Percentiles rank a stretch among this genome's conserved stretches.
These are phyloP conservation scores for Mycena haematopus DNA, from an alignment of 768 basidiomycete genomes.

Conservation along the genomic window DNA sequence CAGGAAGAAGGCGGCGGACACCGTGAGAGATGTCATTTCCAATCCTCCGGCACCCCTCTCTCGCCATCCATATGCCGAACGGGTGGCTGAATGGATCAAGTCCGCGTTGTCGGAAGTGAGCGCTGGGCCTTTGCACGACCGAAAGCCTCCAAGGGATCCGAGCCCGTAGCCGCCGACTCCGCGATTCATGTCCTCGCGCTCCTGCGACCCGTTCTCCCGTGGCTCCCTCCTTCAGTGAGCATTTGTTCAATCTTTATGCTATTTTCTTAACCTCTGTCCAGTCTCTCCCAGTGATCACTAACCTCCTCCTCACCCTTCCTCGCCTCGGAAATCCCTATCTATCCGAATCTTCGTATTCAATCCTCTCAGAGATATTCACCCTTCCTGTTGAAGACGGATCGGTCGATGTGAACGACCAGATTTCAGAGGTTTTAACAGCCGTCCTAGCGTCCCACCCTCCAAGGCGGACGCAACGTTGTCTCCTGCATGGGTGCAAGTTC, in stretches of 20 bases:
- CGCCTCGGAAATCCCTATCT: constrained; percentile 89
- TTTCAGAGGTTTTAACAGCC: constrained; percentile 67
- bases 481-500: constrained; percentile 79
- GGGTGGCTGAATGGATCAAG: constrained; percentile 82
- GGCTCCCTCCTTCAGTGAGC: constrained; percentile 76
- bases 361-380: constrained; percentile 82
- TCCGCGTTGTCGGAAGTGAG: constrained; percentile 69
- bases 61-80: constrained; percentile 85
- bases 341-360: constrained; percentile 85
- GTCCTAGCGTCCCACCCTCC: constrained; percentile 73
- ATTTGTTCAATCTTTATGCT: constrained; percentile 3
- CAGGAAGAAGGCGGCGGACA: constrained; percentile 87
- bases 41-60: constrained; percentile 78
- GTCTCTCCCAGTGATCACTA: constrained; percentile 75
- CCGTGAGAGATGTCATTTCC: constrained; percentile 77
- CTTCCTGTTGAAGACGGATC: constrained; percentile 57
- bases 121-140: constrained; percentile 65
- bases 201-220: constrained; percentile 63
- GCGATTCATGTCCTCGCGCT: constrained; percentile 82
- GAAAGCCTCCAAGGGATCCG: constrained; percentile 60
- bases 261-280: constrained; percentile 41
- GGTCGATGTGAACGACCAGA: constrained; percentile 56
- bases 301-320: constrained; percentile 79
- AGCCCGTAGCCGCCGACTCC: constrained; percentile 67
- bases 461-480: constrained; percentile 72